These are phyloP conservation scores for Magnusiomyces starmeri DNA, from an alignment of 1,139 yeast species.

Conservation along the genomic window DNA sequence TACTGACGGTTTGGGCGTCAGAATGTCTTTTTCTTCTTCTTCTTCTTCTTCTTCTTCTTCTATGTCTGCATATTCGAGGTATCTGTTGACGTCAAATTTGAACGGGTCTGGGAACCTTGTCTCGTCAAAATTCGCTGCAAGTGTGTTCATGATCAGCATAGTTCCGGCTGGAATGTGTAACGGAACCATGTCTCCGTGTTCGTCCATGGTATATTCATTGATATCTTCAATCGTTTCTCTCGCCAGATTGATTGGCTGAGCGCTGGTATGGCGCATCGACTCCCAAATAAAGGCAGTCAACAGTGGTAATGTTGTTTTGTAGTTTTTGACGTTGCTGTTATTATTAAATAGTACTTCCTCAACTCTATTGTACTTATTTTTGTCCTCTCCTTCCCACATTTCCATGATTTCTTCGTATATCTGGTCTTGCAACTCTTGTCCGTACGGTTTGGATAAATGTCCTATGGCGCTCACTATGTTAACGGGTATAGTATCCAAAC, in stretches of 20 bases:
- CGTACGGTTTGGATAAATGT: conserved; percentile 45
- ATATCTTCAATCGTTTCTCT: conserved; percentile 50
- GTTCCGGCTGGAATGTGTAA: conserved; percentile 48
- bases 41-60: conserved; percentile 13
- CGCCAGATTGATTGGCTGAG: conserved; percentile 61
- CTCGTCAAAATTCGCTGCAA: conserved; percentile 63
- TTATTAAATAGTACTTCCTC: too few species aligned
- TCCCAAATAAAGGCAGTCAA: conserved; percentile 56
- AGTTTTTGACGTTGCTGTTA: too few species aligned
- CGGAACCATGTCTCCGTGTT: background rate
- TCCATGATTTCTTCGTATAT: conserved; percentile 37
- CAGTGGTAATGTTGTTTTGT: conserved; percentile 39
- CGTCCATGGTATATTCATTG: conserved; percentile 29
- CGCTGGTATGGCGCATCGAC: conserved; percentile 54
- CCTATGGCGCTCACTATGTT: conserved; percentile 57
- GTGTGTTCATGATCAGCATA: conserved; percentile 56
- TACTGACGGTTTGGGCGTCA: too few species aligned
- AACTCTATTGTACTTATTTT: too few species aligned
- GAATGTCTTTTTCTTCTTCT: background rate
- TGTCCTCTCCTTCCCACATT: conserved; percentile 32
- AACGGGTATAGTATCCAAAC: conserved; percentile 65
- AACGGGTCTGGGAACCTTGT: conserved; percentile 41
- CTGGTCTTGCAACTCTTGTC: conserved; percentile 40
- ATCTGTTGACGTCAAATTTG: conserved; percentile 52
- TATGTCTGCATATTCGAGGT: conserved; percentile 36